phyloP scores from a whole-genome alignment of 2,329 filamentous ascomycete genomes.

The Zymoseptoria tritici region DNA sequence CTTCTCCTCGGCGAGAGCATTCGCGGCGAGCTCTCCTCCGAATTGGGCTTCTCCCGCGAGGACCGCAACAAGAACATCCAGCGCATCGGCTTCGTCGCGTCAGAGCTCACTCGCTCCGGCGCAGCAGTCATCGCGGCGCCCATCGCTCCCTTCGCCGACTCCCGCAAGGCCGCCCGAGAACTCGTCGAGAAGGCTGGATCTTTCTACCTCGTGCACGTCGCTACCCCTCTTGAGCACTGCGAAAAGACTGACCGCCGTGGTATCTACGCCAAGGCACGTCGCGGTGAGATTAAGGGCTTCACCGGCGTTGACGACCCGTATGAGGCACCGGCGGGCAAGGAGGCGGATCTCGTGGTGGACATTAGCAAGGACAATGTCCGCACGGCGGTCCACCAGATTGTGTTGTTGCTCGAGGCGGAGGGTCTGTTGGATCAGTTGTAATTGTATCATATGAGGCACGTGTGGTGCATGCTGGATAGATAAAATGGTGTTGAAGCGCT shows the following conservation, averaged over 20 bases:
- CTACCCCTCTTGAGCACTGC: constrained; percentile 82
- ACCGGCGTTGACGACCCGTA: constrained; percentile 98
- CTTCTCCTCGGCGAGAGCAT: constrained; percentile 94
- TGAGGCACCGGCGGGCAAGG: constrained; percentile 72
- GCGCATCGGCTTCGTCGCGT: constrained; percentile 92
- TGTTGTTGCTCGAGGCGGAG: constrained; percentile 81
- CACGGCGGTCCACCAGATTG: constrained; percentile 93
- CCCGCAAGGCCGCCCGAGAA: constrained; percentile 70
- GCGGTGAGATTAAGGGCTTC: constrained; percentile 93
- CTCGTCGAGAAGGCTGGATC: constrained; percentile 79
- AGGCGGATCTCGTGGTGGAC: constrained; percentile 80
- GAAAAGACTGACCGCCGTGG: constrained; percentile 94
- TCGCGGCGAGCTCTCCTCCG: constrained; percentile 82
- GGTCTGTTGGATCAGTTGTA: constrained; percentile 69
- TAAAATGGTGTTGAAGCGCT: background rate
- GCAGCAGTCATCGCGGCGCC: constrained; percentile 93
- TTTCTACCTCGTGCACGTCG: constrained; percentile 94
- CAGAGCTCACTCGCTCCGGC: constrained; percentile 86
- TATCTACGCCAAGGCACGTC: constrained; percentile 75
- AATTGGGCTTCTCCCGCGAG: constrained; percentile 88
- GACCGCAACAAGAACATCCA: constrained; percentile 93
- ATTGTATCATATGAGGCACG: background rate
- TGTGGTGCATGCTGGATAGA: background rate
- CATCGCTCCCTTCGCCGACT: constrained; percentile 83
- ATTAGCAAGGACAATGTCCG: constrained; percentile 78